Conservation (phyloP, 306 rosid species). For the Mimosa bimucronata region DNA sequence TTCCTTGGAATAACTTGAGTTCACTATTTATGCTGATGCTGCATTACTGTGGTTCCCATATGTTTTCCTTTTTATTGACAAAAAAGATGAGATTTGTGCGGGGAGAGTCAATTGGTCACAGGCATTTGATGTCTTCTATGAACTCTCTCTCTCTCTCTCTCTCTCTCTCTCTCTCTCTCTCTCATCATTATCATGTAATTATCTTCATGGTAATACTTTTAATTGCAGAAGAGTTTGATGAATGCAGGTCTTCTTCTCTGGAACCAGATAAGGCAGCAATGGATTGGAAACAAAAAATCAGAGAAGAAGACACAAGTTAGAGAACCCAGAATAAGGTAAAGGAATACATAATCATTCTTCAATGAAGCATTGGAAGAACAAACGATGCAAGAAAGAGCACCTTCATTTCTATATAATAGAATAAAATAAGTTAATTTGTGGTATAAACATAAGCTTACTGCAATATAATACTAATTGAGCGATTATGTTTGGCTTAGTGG, state of each 20-base stretch:
- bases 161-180: too few relatives aligned
- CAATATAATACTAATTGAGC: constrained; percentile 17
- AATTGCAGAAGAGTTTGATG: constrained; percentile 28
- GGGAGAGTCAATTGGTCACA: not conserved
- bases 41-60: too few relatives aligned
- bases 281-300: constrained; percentile 64
- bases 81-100: too few relatives aligned
- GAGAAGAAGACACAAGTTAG: constrained; percentile 43
- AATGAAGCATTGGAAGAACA: not conserved
- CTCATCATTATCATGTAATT: not conserved
- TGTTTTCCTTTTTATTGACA: too few relatives aligned
- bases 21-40: too few relatives aligned
- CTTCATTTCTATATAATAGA: too few relatives aligned
- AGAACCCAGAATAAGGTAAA: constrained; percentile 77
- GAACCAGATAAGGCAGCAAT: constrained; percentile 77
- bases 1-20: too few relatives aligned
- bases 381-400: too few relatives aligned
- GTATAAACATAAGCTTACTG: not conserved
- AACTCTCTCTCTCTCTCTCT: too few relatives aligned
- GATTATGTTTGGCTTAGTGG: constrained; percentile 53
- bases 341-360: constrained; percentile 25
- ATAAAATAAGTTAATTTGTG: not conserved
- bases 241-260: constrained; percentile 78
- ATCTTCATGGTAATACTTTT: constrained; percentile 25
- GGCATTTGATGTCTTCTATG: not conserved